Base-by-base conservation (phyloP, 495 filamentous ascomycete genomes). In the Penicillium mononematosum region DNA sequence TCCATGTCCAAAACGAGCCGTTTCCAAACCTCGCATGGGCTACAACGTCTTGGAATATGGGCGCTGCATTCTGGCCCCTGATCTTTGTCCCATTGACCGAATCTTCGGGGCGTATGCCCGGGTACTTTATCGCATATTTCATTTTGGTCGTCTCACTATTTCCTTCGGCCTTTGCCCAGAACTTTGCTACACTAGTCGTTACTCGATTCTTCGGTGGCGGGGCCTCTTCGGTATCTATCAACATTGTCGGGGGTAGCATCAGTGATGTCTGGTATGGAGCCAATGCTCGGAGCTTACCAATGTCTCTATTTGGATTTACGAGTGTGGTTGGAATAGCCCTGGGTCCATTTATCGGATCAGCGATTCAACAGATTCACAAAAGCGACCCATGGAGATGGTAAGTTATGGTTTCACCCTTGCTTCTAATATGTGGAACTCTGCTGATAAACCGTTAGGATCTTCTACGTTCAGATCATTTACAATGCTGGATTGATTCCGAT, bases 41-140 rank as follows among this genome's bases (percentile, higher is more conserved):
- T 11, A 75, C 79, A 4, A 69, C 72, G 0, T 74, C 74, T 7
- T 85, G 81, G 82, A 78, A 73, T 45, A 69, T 80, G 55, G 81
- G 82, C 16, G 81, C 78, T 16, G 81, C 80, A 19, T 63, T 83
- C n/a, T 77, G 74, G 58, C 79, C 81, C 2, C 54, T 83, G 9
- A 61, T 82, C 32, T 73, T 77, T 29, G 70, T 85, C 4, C 82
- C 82, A 0, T 45, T 84, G 8, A 80, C 81, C 42, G 82, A 85
- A 58, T 71, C 77, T 10, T 73, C 71, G 20, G 81, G 82, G 16
- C 70, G 78, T 7, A 74, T 79, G 66, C 68, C 70, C 3, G 79
- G 77, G 1, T 81, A 81, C 54, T 67, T 83, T 24, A 60, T 78
- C 11, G 67, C 72, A 8, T 85, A 83, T 60, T 49, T 75, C 16